Evolutionary conservation across 805 yeast species (phyloP), one percentile per base, ranked within the genome.

Genomic region (Wickerhamiella musiphila): DNA sequence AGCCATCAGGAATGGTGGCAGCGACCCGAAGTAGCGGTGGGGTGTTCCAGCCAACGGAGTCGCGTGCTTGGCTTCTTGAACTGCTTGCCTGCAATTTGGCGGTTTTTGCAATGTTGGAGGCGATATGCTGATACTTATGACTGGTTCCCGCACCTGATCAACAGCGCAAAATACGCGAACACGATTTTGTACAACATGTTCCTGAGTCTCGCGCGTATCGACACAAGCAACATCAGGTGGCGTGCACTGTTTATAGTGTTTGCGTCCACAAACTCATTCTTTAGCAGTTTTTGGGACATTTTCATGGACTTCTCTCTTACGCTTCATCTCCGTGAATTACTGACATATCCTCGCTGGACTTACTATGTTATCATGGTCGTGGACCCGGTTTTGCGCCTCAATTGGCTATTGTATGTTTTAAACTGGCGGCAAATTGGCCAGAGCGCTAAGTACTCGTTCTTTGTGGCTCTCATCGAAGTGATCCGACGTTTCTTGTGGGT

Each of bases 281-380:
- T 67, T 47, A 65, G 84, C 21, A 54, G 77, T 0, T 41, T 72
- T 3, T 90, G 98, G 98, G 98, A 90, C 54, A 58, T 90, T 5
- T 58, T 84, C 26, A 82, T 90, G 93, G 98, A 90, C 58, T 90
- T 94, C 86, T 83, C 95, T 2, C 58, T 90, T 45, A 79, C 94
- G 2, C 60, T 90, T 43, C 21, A 35, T 4, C 35, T 40, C 25
- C 35, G 49, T 9, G 20, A 27, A 1, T 37, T 35, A n/a, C 32
- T 39, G 16, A 62, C 78, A 35, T 62, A 64, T 35, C 53, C 55
- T 9, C 73, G 75, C 8, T 61, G 65, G 51, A 57, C 68, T 18
- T 83, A 83, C 51, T 86, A 83, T 47, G 35, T 54, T 8, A 90
- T 93, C 0, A 79, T 83, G 61, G 51, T 79, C 1, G 36, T 66